Evolutionary conservation across 331 rosid species (phyloP), one percentile per base, ranked within the genome.

Genomic region (Cydonia oblonga): DNA sequence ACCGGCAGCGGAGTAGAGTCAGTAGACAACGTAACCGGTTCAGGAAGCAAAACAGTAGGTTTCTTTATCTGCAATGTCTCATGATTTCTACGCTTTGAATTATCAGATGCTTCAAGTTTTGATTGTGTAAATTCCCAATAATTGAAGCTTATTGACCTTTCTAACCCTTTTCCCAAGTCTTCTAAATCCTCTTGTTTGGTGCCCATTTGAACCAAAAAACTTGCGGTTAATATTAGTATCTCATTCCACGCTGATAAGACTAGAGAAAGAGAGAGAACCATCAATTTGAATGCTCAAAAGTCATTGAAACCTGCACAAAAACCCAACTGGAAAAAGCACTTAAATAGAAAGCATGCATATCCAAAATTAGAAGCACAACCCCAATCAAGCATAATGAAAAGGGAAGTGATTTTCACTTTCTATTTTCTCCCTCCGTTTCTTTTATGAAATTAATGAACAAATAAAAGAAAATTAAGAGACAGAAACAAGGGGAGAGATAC

Each of bases 11-110:
- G 80, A 63, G 85, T 77, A 46, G 70, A 68, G 42, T 38, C 42
- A 38, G 42, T 38, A 38, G 42, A 38, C 20, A 80, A 2, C 9
- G 64, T 7, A 8, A 33, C 66, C 5, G 75, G 81, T 54, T 75
- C 53, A 9, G 85, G 86, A 49, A 82, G 77, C 75, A 63, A 65
- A 64, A 82, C 44, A 2, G 73, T 69, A 15, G 87, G 81, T 44
- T 71, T 82, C 28, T 30, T 71, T 52, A 62, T 78, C 67, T 79
- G 64, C 62, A 60, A 59, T 19, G 22, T 64, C 14, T n/a, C 79
- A 19, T 51, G 71, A 63, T 22, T 65, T 35, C 24, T 81, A 5
- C 53, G 14, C 20, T 32, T 22, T 20, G 73, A 68, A 44, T 18
- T 16, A 19, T 62, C 24, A 62, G 25, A 62, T 29, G 23, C 67